phyloP scores from a whole-genome alignment of 495 filamentous ascomycete genomes.

The Penicillium paradoxum region DNA sequence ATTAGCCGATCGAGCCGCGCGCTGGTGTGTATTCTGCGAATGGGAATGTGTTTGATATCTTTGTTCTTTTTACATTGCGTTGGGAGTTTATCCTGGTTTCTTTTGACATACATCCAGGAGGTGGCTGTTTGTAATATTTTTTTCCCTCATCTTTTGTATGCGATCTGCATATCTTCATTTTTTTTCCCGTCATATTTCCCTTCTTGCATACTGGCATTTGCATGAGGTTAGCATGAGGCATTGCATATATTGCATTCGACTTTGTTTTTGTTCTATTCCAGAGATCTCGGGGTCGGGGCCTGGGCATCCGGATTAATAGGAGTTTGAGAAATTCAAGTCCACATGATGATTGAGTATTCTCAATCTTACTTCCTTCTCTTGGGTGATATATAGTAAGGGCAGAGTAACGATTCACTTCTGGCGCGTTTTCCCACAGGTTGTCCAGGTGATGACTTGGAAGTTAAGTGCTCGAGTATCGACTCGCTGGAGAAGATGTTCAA shows the following conservation, averaged over 20 bases:
- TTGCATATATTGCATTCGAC: conserved; percentile 26
- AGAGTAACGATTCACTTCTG: background rate
- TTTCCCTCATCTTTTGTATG: conserved; percentile 10
- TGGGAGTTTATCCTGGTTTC: conserved; percentile 1
- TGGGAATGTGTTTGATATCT: conserved; percentile 64
- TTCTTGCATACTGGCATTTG: conserved; percentile 25
- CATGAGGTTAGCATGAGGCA: conserved; percentile 23
- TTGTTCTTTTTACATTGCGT: background rate
- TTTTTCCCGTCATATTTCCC: conserved; percentile 7
- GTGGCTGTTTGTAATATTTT: conserved; percentile 11
- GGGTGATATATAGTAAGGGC: background rate
- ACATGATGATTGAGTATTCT: background rate
- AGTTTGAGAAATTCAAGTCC: conserved; percentile 1
- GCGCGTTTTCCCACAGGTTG: no score
- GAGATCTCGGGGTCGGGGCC: conserved; percentile 8
- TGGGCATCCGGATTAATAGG: conserved; percentile 10
- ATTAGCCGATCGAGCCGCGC: conserved; percentile 86
- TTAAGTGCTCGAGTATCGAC: no score
- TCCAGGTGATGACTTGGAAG: no score
- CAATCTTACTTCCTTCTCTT: background rate
- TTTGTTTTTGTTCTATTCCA: background rate
- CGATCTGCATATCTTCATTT: conserved; percentile 10
- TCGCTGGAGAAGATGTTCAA: no score
- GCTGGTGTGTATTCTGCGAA: conserved; percentile 98
- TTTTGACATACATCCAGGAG: background rate